These are phyloP conservation scores for Colletotrichum simmondsii DNA, from an alignment of 2,329 filamentous ascomycete species.

Conservation along the genomic window DNA sequence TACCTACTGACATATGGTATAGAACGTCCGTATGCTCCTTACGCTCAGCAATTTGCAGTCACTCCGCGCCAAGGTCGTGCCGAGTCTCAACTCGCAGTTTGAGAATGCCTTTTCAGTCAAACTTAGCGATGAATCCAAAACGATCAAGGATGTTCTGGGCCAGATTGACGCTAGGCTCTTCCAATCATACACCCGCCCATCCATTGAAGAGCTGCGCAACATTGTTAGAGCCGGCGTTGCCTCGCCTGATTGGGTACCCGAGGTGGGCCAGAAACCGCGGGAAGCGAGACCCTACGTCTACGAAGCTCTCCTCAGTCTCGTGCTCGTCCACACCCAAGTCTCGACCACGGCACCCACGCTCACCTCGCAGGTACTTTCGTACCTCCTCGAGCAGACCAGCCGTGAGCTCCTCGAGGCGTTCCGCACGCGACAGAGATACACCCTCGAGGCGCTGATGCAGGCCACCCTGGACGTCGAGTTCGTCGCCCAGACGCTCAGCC, in stretches of 20 bases:
- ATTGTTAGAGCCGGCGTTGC: constrained; percentile 80
- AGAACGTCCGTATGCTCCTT: constrained; percentile 93
- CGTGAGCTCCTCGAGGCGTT: constrained; percentile 86
- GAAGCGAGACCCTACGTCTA: constrained; percentile 92
- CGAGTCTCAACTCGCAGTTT: constrained; percentile 89
- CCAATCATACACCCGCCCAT: constrained; percentile 87
- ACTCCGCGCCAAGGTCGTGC: constrained; percentile 84
- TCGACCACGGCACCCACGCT: constrained; percentile 82
- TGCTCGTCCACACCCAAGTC: constrained; percentile 91
- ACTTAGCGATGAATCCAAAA: constrained; percentile 91
- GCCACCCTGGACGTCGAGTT: constrained; percentile 98
- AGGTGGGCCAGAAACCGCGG: constrained; percentile 66
- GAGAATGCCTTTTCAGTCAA: constrained; percentile 95
- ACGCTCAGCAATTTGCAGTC: constrained; percentile 92
- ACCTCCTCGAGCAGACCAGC: constrained; percentile 86
- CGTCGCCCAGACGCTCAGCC: constrained; percentile 89
- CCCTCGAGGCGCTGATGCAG: constrained; percentile 89
- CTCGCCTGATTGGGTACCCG: constrained; percentile 76
- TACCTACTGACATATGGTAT: constrained; percentile 40
- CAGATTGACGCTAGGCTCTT: constrained; percentile 95
- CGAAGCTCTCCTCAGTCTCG: constrained; percentile 83
- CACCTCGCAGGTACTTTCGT: constrained; percentile 83
- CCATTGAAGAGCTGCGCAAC: constrained; percentile 73
- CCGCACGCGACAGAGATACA: constrained; percentile 73
- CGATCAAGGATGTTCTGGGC: constrained; percentile 87